These are phyloP conservation scores for Passalora sequoiae DNA, from an alignment of 2,329 filamentous ascomycete species.

Conservation along the genomic window DNA sequence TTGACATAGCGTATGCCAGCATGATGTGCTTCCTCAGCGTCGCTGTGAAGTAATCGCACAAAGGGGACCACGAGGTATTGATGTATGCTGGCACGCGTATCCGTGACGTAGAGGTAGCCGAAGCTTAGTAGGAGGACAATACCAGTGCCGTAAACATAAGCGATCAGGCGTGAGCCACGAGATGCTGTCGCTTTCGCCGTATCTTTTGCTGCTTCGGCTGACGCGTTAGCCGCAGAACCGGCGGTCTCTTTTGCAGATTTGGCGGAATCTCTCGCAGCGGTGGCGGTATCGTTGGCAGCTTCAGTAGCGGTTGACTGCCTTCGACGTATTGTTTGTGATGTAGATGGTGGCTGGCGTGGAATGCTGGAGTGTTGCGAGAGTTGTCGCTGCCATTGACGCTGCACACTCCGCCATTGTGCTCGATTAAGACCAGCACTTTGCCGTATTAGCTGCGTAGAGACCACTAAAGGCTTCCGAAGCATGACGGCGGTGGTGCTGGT, in stretches of 20 bases:
- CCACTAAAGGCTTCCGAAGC: conserved; percentile 21
- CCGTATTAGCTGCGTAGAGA: conserved; percentile 18
- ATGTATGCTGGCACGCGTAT: conserved; percentile 51
- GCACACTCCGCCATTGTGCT: conserved; percentile 21
- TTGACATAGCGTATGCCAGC: conserved; percentile 67
- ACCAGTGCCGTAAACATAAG: conserved; percentile 51
- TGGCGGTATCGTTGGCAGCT: background rate
- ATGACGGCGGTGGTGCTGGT: conserved; percentile 15
- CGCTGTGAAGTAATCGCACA: conserved; percentile 61
- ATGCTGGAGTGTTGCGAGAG: conserved; percentile 17
- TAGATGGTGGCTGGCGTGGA: conserved; percentile 8
- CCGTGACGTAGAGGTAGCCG: conserved; percentile 50
- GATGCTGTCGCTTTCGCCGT: conserved; percentile 31
- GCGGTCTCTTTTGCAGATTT: conserved; percentile 9
- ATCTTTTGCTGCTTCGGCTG: conserved; percentile 26
- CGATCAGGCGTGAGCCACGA: conserved; percentile 43
- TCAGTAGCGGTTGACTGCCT: conserved; percentile 14
- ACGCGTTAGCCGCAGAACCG: background rate
- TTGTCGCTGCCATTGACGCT: conserved; percentile 25
- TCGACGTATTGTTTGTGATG: conserved; percentile 10
- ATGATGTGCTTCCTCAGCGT: conserved; percentile 91
- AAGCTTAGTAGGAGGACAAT: conserved; percentile 45
- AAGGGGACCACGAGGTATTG: conserved; percentile 54
- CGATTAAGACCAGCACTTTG: conserved; percentile 17
- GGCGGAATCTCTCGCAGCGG: conserved; percentile 2